Conservation (phyloP, 2,329 filamentous ascomycete species). For the Pseudogymnoascus sp. region DNA sequence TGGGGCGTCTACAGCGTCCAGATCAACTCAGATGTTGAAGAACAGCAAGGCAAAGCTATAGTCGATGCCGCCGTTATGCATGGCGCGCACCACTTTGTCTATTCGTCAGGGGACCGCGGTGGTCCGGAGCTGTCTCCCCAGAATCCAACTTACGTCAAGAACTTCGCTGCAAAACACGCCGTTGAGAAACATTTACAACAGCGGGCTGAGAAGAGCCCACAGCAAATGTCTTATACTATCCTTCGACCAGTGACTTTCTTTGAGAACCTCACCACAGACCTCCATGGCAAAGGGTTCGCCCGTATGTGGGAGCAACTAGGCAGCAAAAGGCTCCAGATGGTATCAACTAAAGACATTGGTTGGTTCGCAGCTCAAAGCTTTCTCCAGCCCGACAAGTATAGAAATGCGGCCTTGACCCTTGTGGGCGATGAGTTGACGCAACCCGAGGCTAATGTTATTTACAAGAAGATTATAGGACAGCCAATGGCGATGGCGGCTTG, state of each 20-base stretch:
- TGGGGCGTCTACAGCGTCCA: slow-evolving; percentile 57
- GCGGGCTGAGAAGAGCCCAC: slow-evolving; percentile 27
- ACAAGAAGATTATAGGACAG: slow-evolving; percentile 19
- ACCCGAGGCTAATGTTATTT: slow-evolving; percentile 21
- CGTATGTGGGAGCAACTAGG: slow-evolving; percentile 10
- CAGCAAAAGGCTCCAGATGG: slow-evolving; percentile 30
- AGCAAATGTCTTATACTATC: slow-evolving; percentile 43
- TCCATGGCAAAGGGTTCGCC: slow-evolving; percentile 6
- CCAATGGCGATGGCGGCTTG: slow-evolving; percentile 19
- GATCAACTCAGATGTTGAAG: slow-evolving; percentile 33
- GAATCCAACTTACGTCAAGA: slow-evolving; percentile 46
- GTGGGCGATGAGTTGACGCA: slow-evolving; percentile 36
- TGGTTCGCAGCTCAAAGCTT: slow-evolving; percentile 36
- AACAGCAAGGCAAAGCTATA: slow-evolving; percentile 47
- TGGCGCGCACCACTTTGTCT: slow-evolving; percentile 50
- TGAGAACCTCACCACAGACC: slow-evolving; percentile 30
- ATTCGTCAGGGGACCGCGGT: slow-evolving; percentile 52
- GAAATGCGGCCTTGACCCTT: slow-evolving; percentile 30
- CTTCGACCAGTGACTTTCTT: slow-evolving; percentile 47
- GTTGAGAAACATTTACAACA: slow-evolving; percentile 51
- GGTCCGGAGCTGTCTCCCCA: slow-evolving; percentile 39
- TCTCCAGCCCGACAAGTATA: slow-evolving; percentile 28
- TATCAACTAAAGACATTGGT: slow-evolving; percentile 36
- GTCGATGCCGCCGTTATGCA: slow-evolving; percentile 47
- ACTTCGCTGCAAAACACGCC: slow-evolving; percentile 51